Base-by-base conservation (phyloP, 2,329 filamentous ascomycete species). In the Colletotrichum sp. region DNA sequence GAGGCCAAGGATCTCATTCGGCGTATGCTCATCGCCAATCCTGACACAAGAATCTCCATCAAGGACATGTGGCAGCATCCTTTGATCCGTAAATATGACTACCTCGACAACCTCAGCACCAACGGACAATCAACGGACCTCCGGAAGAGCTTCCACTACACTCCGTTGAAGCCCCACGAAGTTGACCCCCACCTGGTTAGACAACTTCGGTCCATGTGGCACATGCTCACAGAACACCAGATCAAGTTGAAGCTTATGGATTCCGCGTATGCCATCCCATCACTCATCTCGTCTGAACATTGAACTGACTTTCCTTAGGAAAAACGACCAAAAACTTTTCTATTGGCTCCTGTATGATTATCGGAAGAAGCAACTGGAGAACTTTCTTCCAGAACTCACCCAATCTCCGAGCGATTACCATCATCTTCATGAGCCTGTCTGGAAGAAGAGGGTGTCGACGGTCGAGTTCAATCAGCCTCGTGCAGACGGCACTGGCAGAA, bases 361-460 rank as follows among this genome's bases (percentile, higher is more conserved):
- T 83, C 92, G 95, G 61, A 93, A 98, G 78, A 93, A 95, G 77
- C 93, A 97, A 79, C 85, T 98, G 3, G 96, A 99, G 82, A 95
- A 98, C 81, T 99, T 97, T 82, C 94, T 94, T 75, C 92, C 93
- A 34, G 91, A 94, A 27, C 87, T 98, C 71, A 92, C 92, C n/a
- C 94, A 97, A 82, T 98, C 96, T 1, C 91, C 93, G 72, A 98
- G 96, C 84, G 96, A 99, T 81, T 97, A 98, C 80, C 96, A 98
- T 81, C 95, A 98, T 81, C 90, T 95, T 49, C 89, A 89, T 72
- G 91, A 92, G 13, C 84, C 87, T 1, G 85, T 87, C 32, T 91
- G 91, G 87, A 90, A 89, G 77, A 92, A 90, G 80, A 89, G 91
- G 62, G 88, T 92, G 65, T 92, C 92, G 1, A 93, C 92, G 1